A percentile compares a stretch with the other conserved stretches of the same genome.
Evolutionary conservation across 2,329 filamentous ascomycete genomes (phyloP).

Genomic region (Cephalotrichum gorgonifer): DNA sequence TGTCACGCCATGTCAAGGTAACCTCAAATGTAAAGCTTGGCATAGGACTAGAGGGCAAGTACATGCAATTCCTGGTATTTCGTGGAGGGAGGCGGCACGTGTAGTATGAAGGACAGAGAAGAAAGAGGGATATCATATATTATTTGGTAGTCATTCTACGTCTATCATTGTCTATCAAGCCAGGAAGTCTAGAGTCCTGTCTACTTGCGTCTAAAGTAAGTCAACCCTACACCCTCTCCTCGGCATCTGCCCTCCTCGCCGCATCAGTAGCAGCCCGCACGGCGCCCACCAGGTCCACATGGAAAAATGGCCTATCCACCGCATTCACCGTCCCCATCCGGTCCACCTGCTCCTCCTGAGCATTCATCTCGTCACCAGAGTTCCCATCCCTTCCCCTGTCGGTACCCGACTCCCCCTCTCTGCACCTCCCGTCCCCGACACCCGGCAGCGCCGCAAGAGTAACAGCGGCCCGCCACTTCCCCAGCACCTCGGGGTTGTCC

Average conservation of each 20-base stretch:
- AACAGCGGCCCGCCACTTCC: not conserved
- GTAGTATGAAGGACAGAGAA: too few species aligned
- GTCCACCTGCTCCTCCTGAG: conserved; percentile 1
- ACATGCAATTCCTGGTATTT: too few species aligned
- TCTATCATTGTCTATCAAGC: too few species aligned
- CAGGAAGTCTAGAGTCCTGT: too few species aligned
- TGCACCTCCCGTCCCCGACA: not conserved
- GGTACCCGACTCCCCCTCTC: conserved; percentile 10
- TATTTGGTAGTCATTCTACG: too few species aligned
- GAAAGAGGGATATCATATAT: too few species aligned
- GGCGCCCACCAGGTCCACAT: conserved; percentile 38
- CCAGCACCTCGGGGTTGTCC: not conserved
- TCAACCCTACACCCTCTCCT: not conserved
- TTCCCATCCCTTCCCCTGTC: conserved; percentile 16
- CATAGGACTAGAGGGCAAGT: too few species aligned
- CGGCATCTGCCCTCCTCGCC: conserved; percentile 10
- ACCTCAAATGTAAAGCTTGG: too few species aligned
- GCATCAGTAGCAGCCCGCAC: conserved; percentile 31
- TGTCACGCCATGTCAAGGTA: too few species aligned
- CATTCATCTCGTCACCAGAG: too few species aligned
- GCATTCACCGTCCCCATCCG: conserved; percentile 27
- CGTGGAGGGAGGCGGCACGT: too few species aligned
- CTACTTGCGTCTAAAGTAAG: too few species aligned
- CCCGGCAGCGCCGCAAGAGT: not conserved
- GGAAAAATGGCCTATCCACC: conserved; percentile 41